Percentiles rank a stretch among this genome's conserved stretches.
Conservation (phyloP, 2,329 filamentous ascomycete genomes). For the Botrytis porri region DNA sequence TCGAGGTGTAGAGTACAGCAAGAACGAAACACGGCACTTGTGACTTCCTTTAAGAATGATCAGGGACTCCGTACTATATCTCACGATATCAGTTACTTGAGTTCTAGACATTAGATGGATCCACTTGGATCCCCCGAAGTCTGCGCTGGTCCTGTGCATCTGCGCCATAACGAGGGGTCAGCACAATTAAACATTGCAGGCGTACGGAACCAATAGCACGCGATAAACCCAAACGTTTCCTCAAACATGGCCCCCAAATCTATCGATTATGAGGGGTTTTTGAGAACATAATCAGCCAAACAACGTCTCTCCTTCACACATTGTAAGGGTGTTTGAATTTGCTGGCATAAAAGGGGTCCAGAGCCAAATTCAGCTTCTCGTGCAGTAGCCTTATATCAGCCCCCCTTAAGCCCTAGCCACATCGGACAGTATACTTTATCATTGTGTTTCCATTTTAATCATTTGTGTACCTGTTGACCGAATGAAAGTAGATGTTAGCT, state of each 20-base stretch:
- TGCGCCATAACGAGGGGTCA: neutral
- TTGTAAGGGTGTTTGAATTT: neutral
- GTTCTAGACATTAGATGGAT: neutral
- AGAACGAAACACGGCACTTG: neutral
- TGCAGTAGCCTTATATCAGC: slow-evolving; percentile 9
- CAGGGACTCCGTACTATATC: neutral
- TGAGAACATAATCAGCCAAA: neutral
- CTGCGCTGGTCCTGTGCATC: neutral
- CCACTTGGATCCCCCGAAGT: neutral
- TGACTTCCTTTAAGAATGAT: slow-evolving; percentile 10
- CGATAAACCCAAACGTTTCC: neutral
- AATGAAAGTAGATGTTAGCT: neutral
- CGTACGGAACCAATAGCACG: neutral
- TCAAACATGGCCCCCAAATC: neutral
- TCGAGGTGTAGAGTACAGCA: neutral
- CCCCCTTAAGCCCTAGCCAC: slow-evolving; percentile 10
- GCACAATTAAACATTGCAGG: neutral
- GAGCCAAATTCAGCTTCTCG: slow-evolving; percentile 9
- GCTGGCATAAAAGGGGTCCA: neutral
- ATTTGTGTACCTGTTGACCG: neutral
- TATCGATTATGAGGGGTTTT: neutral
- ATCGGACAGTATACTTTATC: neutral
- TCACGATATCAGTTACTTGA: neutral
- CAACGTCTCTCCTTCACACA: neutral
- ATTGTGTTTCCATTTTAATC: neutral